A percentile compares a stretch with the other conserved stretches of the same genome.
Evolutionary conservation across 352 stramenopile species (phyloP).

Genomic region (Pythium folliculosum): DNA sequence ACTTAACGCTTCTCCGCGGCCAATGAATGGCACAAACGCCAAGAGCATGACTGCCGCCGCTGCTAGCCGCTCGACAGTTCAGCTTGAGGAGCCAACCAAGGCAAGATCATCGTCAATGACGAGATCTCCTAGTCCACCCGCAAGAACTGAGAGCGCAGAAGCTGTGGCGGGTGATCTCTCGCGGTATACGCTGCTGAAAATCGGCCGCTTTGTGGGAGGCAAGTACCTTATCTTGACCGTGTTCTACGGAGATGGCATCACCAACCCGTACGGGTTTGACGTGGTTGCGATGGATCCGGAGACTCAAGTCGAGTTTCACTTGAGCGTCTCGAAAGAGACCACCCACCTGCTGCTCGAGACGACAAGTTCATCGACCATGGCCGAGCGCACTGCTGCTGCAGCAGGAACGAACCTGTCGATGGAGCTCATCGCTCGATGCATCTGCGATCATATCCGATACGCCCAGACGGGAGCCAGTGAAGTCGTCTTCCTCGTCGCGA

Average conservation of each 20-base stretch:
- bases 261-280: conserved; percentile 74
- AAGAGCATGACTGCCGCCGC: conserved; percentile 18
- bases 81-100: neutral
- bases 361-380: conserved; percentile 53
- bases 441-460: conserved; percentile 66
- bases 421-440: conserved; percentile 60
- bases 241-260: conserved; percentile 62
- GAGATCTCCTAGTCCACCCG: conserved; percentile 5
- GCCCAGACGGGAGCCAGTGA: conserved; percentile 44
- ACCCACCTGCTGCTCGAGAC: conserved; percentile 61
- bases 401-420: conserved; percentile 73
- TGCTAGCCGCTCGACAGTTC: neutral
- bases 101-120: neutral
- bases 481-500: conserved; percentile 52
- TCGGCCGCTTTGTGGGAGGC: conserved; percentile 61
- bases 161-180: conserved; percentile 15
- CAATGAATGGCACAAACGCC: neutral
- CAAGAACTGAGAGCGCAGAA: neutral
- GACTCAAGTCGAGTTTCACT: conserved; percentile 45
- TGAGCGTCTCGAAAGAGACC: conserved; percentile 64
- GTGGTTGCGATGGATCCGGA: conserved; percentile 56
- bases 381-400: conserved; percentile 55
- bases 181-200: conserved; percentile 68
- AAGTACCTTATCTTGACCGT: conserved; percentile 70
- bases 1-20: conserved; percentile 36